Evolutionary conservation across 192 early-diverging fungal genomes (phyloP).

Genomic region (Rhizophagus clarus): DNA sequence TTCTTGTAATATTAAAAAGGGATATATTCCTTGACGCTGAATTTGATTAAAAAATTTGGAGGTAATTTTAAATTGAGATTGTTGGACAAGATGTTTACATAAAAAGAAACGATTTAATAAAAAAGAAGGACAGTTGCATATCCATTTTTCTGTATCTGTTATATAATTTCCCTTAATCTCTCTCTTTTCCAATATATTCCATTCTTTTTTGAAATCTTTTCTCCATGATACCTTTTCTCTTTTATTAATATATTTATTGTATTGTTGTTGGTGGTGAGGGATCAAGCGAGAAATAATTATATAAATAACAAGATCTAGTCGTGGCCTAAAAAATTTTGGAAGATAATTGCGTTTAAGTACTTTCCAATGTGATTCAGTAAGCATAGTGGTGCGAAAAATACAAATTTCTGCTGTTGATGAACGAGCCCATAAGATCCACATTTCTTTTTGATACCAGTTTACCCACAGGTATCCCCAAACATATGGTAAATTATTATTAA

Average conservation of each 20-base stretch:
- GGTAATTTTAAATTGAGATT: background rate
- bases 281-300: background rate
- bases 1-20: background rate
- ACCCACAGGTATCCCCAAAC: background rate
- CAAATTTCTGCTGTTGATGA: background rate
- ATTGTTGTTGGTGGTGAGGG: background rate
- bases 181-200: background rate
- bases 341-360: conserved; percentile 8
- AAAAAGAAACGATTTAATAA: background rate
- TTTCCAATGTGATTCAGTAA: background rate
- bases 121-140: background rate
- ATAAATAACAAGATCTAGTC: background rate
- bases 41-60: background rate
- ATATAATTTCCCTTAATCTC: conserved; percentile 1
- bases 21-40: background rate
- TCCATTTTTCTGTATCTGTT: background rate
- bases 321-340: background rate
- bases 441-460: background rate
- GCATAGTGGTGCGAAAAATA: background rate
- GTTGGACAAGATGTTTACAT: background rate
- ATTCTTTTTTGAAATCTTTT: conserved; percentile 15
- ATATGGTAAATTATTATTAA: background rate
- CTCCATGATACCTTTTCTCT: background rate
- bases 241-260: background rate
- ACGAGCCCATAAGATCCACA: background rate